Evolutionary conservation across 192 early-diverging fungal species (phyloP).

Genomic region (Linnemannia schmuckeri): DNA sequence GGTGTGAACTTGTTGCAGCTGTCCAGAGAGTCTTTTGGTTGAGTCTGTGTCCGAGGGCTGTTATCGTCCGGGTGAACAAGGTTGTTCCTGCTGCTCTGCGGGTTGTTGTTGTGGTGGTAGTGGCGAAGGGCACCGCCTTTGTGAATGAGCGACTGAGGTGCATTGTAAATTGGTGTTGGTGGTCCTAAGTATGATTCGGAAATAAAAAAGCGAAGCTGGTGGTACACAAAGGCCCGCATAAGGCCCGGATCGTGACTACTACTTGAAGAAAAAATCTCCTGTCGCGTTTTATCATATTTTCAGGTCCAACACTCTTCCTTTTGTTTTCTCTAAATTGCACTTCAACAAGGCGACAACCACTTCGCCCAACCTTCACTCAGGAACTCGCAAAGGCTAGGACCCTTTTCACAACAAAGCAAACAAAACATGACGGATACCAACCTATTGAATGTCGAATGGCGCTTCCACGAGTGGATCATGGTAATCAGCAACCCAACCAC

Average conservation of each 20-base stretch:
- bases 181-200: background rate
- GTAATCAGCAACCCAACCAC: constrained; percentile 6
- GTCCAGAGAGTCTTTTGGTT: constrained; percentile 35
- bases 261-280: background rate
- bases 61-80: background rate
- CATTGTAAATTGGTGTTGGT: background rate
- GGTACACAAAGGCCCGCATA: background rate
- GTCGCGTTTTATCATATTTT: background rate
- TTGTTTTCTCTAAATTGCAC: background rate
- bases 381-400: background rate
- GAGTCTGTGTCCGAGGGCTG: background rate
- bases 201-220: background rate
- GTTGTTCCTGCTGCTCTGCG: background rate
- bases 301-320: too few species aligned
- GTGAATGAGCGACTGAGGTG: constrained; percentile 13
- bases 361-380: background rate
- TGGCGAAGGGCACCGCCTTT: background rate
- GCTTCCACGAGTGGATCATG: constrained; percentile 57
- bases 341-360: background rate
- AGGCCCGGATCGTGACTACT: background rate
- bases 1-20: constrained; percentile 37
- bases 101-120: background rate
- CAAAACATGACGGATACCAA: constrained; percentile 20
- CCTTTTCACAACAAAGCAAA: background rate
- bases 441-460: constrained; percentile 48